These are phyloP conservation scores for Alternaria consortialis DNA, from an alignment of 2,329 filamentous ascomycete species.

Conservation along the genomic window DNA sequence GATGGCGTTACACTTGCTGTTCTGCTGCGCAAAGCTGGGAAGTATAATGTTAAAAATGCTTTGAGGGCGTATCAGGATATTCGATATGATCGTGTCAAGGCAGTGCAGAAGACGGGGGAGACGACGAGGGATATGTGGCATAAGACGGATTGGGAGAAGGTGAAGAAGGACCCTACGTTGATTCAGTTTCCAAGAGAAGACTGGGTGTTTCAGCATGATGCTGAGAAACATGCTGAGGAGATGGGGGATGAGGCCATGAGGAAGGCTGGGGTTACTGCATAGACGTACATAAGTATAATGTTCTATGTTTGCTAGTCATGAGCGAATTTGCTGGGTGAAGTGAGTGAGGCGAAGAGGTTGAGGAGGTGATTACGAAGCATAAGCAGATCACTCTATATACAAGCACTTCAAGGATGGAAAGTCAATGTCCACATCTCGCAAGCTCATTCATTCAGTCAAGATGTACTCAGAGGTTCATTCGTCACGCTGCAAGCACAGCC, in stretches of 20 bases:
- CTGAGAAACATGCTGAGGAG: constrained; percentile 42
- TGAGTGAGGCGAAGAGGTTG: no score
- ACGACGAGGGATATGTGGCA: constrained; percentile 49
- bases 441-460: no score
- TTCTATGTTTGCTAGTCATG: background rate
- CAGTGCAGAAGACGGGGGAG: constrained; percentile 48
- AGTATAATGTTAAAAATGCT: constrained; percentile 39
- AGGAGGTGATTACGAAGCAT: no score
- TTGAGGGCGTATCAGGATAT: constrained; percentile 48
- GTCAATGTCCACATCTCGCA: no score
- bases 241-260: constrained; percentile 39
- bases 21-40: constrained; percentile 37
- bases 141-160: constrained; percentile 47
- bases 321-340: background rate
- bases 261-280: constrained; percentile 22
- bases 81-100: constrained; percentile 44
- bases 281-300: background rate
- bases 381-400: no score
- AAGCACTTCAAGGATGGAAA: no score
- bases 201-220: constrained; percentile 46
- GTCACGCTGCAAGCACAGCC: background rate
- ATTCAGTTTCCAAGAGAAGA: constrained; percentile 45
- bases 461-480: background rate
- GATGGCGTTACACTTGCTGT: constrained; percentile 52
- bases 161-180: constrained; percentile 40